These are phyloP conservation scores for Trebouxia sp. DNA, from an alignment of 139 green algal genomes.

Conservation along the genomic window DNA sequence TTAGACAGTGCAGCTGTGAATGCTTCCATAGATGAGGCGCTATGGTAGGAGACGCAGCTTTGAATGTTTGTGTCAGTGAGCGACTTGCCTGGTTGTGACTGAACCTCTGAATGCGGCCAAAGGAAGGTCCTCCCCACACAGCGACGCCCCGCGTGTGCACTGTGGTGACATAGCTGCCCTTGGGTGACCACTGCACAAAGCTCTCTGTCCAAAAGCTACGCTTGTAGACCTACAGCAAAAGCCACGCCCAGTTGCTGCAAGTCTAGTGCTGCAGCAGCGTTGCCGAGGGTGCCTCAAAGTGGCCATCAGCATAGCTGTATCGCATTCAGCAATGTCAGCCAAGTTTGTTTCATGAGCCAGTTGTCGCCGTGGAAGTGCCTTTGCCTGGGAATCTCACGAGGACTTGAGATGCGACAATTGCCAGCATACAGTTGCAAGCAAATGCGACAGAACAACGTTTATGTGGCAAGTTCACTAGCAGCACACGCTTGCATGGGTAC, in stretches of 20 bases:
- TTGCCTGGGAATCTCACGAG: too few relatives aligned
- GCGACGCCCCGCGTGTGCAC: constrained; percentile 88
- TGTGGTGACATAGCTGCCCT: constrained; percentile 83
- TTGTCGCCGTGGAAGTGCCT: too few relatives aligned
- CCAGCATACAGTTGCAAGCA: too few relatives aligned
- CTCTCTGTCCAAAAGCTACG: constrained; percentile 89
- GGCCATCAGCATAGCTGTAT: too few relatives aligned
- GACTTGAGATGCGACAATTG: too few relatives aligned
- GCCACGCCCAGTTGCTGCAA: neutral
- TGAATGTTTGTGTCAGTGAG: neutral
- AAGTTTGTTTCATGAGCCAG: too few relatives aligned
- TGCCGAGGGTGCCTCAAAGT: constrained; percentile 16
- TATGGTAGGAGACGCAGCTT: neutral
- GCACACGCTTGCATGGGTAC: neutral
- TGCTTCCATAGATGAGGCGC: too few relatives aligned
- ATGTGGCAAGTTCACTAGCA: neutral
- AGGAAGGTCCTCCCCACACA: constrained; percentile 88
- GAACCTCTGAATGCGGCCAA: constrained; percentile 70
- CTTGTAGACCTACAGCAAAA: constrained; percentile 55
- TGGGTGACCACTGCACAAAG: constrained; percentile 92
- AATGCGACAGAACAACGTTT: too few relatives aligned
- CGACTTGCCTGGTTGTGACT: constrained; percentile 48
- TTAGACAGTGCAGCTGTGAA: neutral
- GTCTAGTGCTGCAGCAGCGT: neutral
- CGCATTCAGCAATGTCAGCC: too few relatives aligned